A percentile compares a stretch with the other conserved stretches of the same genome.
Evolutionary conservation across 106 monocot genomes (phyloP).

Genomic region (Allium fistulosum): DNA sequence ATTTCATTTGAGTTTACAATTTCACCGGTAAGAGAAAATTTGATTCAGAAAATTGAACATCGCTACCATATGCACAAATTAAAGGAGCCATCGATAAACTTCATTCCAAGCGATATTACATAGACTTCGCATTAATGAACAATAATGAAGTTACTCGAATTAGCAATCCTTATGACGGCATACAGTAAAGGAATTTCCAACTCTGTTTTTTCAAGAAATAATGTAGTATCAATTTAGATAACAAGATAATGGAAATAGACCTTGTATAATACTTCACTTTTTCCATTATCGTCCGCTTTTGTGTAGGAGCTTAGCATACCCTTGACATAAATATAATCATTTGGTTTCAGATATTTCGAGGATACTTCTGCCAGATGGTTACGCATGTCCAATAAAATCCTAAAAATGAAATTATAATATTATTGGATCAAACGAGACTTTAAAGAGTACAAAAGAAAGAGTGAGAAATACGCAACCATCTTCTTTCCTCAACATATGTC

Average conservation of each 20-base stretch:
- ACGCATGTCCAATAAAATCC: constrained; percentile 38
- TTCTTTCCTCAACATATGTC: background rate
- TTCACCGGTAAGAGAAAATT: background rate
- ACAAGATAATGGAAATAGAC: constrained; percentile 16
- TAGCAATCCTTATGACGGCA: too few species aligned
- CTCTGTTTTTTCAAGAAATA: background rate
- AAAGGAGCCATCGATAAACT: background rate
- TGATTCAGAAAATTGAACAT: background rate
- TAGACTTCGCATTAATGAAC: background rate
- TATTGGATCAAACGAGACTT: background rate
- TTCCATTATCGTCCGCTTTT: constrained; percentile 27
- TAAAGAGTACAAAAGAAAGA: background rate
- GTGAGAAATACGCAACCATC: background rate
- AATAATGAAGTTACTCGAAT: too few species aligned
- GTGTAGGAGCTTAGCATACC: constrained; percentile 48
- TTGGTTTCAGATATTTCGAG: constrained; percentile 40
- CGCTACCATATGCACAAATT: background rate
- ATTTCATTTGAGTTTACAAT: background rate
- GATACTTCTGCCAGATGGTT: constrained; percentile 43
- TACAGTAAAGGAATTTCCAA: too few species aligned
- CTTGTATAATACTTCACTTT: constrained; percentile 35
- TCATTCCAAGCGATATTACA: background rate
- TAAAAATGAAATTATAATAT: constrained; percentile 6
- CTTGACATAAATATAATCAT: constrained; percentile 58
- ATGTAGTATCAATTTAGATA: too few species aligned